These are phyloP conservation scores for Musa beccarii DNA, from an alignment of 176 grass and related monocot species.

Conservation along the genomic window DNA sequence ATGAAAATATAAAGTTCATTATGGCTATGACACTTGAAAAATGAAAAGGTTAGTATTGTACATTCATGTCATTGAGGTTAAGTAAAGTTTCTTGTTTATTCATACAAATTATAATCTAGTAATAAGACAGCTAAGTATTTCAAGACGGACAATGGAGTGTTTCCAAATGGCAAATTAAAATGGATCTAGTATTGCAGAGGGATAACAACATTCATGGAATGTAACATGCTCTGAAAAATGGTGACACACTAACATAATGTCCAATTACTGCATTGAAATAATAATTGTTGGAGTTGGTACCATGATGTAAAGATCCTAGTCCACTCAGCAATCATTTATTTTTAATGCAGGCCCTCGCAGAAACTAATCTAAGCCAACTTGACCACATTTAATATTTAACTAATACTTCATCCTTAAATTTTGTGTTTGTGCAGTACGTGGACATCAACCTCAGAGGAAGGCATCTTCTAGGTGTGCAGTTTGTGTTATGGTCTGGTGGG, in stretches of 20 bases:
- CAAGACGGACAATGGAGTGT: too few relatives aligned
- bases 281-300: too few relatives aligned
- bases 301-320: too few relatives aligned
- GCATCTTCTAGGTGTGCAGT: conserved; percentile 4
- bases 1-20: too few relatives aligned
- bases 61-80: not conserved
- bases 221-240: too few relatives aligned
- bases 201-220: too few relatives aligned
- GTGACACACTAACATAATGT: too few relatives aligned
- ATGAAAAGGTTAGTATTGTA: not conserved
- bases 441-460: conserved; percentile 8
- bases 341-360: not conserved
- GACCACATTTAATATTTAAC: not conserved
- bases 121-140: too few relatives aligned
- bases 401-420: not conserved
- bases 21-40: too few relatives aligned
- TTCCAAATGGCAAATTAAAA: not conserved
- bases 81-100: not conserved
- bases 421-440: not conserved
- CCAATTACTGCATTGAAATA: too few relatives aligned
- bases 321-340: too few relatives aligned
- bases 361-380: not conserved
- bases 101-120: too few relatives aligned
- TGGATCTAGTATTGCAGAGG: not conserved
- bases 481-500: conserved; percentile 19